Evolutionary conservation across 2,329 filamentous ascomycete genomes (phyloP).

Genomic region (Aurifilum marmelostoma): DNA sequence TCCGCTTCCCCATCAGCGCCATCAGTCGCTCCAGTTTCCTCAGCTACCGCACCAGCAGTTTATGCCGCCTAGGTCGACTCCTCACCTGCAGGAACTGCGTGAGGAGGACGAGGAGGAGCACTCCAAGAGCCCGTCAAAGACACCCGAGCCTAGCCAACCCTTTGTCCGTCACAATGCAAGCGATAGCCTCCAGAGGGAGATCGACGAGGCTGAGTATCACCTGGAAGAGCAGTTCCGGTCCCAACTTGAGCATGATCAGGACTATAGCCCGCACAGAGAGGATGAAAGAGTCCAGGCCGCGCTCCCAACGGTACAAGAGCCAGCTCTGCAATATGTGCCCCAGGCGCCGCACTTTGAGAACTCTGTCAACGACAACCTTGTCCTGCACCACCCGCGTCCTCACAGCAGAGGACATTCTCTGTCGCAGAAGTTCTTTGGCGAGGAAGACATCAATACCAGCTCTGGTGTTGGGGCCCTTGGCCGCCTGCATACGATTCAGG

Average conservation of each 20-base stretch:
- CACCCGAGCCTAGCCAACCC: conserved; percentile 51
- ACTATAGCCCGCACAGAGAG: conserved; percentile 68
- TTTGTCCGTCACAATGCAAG: conserved; percentile 70
- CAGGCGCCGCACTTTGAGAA: conserved; percentile 56
- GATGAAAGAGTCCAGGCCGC: conserved; percentile 38
- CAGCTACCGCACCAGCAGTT: conserved; percentile 61
- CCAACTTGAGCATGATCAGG: conserved; percentile 73
- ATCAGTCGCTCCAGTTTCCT: conserved; percentile 63
- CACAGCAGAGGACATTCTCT: conserved; percentile 74
- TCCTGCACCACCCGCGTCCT: conserved; percentile 73
- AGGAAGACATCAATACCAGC: conserved; percentile 49
- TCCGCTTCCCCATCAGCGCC: conserved; percentile 55
- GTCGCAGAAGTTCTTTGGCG: conserved; percentile 67
- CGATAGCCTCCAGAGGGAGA: conserved; percentile 78
- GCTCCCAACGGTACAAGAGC: conserved; percentile 38
- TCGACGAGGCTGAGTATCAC: conserved; percentile 85
- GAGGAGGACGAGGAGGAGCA: conserved; percentile 70
- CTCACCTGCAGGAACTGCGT: conserved; percentile 71
- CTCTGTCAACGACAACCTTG: conserved; percentile 56
- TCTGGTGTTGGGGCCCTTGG: conserved; percentile 42
- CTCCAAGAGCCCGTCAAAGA: conserved; percentile 57
- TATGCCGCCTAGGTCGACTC: conserved; percentile 60
- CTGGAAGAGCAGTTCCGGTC: conserved; percentile 78
- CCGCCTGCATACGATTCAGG: conserved; percentile 46
- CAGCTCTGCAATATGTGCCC: conserved; percentile 52